phyloP scores from a whole-genome alignment of 106 monocot species.

The Apostasia ramifera region DNA sequence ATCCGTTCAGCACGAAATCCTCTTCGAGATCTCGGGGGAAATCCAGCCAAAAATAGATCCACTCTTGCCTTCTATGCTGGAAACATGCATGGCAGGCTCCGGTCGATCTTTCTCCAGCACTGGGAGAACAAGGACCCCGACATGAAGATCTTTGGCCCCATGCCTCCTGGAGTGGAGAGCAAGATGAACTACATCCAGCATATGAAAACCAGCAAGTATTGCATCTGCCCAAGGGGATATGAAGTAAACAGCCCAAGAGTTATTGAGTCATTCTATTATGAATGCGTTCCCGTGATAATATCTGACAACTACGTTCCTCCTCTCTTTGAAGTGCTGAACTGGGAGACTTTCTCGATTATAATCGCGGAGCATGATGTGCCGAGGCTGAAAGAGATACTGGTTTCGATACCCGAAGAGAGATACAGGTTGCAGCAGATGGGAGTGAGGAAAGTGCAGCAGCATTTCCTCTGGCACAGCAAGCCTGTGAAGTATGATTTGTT shows the following conservation, averaged over 20 bases:
- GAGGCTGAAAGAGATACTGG: conserved; percentile 40
- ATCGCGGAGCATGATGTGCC: conserved; percentile 38
- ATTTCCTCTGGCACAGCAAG: conserved; percentile 43
- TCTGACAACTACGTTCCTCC: conserved; percentile 54
- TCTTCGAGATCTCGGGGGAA: conserved; percentile 35
- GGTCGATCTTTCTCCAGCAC: conserved; percentile 28
- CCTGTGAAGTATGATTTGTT: conserved; percentile 48
- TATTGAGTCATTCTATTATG: conserved; percentile 46
- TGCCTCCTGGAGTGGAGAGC: conserved; percentile 3
- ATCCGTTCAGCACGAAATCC: conserved; percentile 21
- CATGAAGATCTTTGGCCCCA: conserved; percentile 47
- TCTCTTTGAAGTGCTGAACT: conserved; percentile 51
- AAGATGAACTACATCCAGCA: conserved; percentile 24
- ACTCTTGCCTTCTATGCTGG: conserved; percentile 70
- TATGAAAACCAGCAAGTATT: conserved; percentile 57
- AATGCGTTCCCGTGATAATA: conserved; percentile 58
- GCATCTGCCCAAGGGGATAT: conserved; percentile 55
- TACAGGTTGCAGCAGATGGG: conserved; percentile 31
- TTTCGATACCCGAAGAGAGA: conserved; percentile 15
- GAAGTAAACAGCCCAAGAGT: conserved; percentile 51
- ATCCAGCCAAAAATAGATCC: conserved; percentile 14
- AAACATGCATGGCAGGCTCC: conserved; percentile 48
- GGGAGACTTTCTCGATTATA: conserved; percentile 44
- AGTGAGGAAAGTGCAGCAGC: conserved; percentile 43
- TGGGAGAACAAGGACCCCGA: conserved; percentile 55